Conservation (phyloP, 1,284 basidiomycete genomes). For the Trichosporon coremiiforme region DNA sequence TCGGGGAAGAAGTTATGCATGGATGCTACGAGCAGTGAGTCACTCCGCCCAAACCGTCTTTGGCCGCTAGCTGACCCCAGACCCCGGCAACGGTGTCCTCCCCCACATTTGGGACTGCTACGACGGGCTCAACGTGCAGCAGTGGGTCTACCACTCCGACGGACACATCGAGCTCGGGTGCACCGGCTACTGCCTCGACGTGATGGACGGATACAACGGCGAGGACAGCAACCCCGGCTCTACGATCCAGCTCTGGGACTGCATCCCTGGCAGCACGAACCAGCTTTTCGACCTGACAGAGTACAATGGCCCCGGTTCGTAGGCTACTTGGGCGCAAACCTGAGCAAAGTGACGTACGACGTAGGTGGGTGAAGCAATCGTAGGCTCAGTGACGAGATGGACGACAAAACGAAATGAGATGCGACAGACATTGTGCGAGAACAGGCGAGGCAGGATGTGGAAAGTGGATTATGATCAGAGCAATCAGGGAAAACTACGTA, state of each 20-base stretch:
- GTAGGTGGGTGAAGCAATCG: too few species aligned
- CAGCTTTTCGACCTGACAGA: slow-evolving; percentile 20
- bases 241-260: slow-evolving; percentile 18
- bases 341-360: too few species aligned
- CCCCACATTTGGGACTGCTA: slow-evolving; percentile 21
- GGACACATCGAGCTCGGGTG: slow-evolving; percentile 18
- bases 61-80: neutral
- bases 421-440: too few species aligned
- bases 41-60: too few species aligned
- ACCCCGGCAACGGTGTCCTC: slow-evolving; percentile 13
- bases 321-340: too few species aligned
- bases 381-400: too few species aligned
- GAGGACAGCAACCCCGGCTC: neutral
- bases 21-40: neutral
- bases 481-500: too few species aligned
- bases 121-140: slow-evolving; percentile 14
- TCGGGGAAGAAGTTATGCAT: neutral
- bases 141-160: slow-evolving; percentile 9
- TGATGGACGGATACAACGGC: slow-evolving; percentile 16
- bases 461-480: too few species aligned
- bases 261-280: slow-evolving; percentile 5
- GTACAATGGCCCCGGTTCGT: too few species aligned
- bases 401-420: too few species aligned
- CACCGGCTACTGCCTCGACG: slow-evolving; percentile 20
- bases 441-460: too few species aligned